Percentiles rank a stretch among this genome's conserved stretches.
phyloP scores from a whole-genome alignment of 176 grass and related monocot genomes.

The Oropetium thomaeum region DNA sequence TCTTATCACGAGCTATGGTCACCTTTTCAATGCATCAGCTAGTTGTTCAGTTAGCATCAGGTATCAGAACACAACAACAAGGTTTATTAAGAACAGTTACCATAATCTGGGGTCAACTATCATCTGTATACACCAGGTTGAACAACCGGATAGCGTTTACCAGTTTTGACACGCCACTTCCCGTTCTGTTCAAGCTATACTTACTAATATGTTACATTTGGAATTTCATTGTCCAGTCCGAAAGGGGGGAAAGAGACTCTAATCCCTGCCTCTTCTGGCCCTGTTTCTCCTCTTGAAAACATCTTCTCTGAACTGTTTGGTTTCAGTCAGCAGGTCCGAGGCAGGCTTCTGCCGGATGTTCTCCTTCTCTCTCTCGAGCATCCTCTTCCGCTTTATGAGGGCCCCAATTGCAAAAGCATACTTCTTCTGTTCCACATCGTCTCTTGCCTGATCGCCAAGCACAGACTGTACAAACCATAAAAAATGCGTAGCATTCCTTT shows the following conservation, averaged over 20 bases:
- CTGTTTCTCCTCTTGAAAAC: conserved; percentile 74
- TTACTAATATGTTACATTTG: background rate
- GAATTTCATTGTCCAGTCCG: background rate
- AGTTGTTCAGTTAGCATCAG: background rate
- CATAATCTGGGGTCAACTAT: background rate
- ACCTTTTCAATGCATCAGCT: background rate
- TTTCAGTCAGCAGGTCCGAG: conserved; percentile 57
- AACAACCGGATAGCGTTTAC: background rate
- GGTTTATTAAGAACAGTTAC: background rate
- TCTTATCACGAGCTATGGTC: background rate
- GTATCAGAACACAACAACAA: background rate
- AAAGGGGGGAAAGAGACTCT: background rate
- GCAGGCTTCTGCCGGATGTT: conserved; percentile 51
- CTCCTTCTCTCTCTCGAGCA: conserved; percentile 65
- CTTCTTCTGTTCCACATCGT: background rate
- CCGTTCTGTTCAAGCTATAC: background rate
- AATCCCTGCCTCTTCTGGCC: conserved; percentile 17
- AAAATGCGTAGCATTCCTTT: background rate
- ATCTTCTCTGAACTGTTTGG: conserved; percentile 68
- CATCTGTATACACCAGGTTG: conserved; percentile 9
- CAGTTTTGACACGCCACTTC: background rate
- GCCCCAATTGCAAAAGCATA: conserved; percentile 20
- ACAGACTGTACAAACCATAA: conserved; percentile 14
- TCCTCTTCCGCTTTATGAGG: conserved; percentile 42
- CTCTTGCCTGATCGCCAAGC: background rate